These are phyloP conservation scores for Kwoniella shivajii DNA, from an alignment of 1,284 basidiomycete species.

Conservation along the genomic window DNA sequence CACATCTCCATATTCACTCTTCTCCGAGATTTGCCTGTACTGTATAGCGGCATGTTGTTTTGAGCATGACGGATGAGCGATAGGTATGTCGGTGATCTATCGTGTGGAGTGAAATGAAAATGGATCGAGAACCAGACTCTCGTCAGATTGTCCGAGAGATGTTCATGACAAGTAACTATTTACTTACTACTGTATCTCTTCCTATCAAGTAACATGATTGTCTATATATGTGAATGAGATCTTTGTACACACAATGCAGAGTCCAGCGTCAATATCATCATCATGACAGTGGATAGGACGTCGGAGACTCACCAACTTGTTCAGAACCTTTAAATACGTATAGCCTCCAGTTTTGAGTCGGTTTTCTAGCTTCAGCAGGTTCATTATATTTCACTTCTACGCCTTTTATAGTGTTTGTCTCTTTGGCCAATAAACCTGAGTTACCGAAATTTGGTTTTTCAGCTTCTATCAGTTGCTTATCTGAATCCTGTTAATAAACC, in stretches of 20 bases:
- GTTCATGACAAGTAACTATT: too few relatives aligned
- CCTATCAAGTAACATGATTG: constrained; percentile 96
- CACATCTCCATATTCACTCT: constrained; percentile 81
- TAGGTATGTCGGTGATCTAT: constrained; percentile 74
- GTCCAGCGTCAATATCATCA: neutral
- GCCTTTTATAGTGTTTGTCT: constrained; percentile 84
- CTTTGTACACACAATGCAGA: constrained; percentile 54
- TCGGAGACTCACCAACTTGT: constrained; percentile 74
- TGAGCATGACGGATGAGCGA: constrained; percentile 95
- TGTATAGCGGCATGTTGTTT: constrained; percentile 99
- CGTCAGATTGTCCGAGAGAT: too few relatives aligned
- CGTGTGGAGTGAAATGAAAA: neutral
- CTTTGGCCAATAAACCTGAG: constrained; percentile 90
- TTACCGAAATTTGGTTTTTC: constrained; percentile 78
- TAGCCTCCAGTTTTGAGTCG: constrained; percentile 82
- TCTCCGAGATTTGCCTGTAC: constrained; percentile 80
- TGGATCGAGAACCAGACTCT: neutral
- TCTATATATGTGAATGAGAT: constrained; percentile 82
- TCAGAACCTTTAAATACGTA: constrained; percentile 97
- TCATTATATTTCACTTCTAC: constrained; percentile 98
- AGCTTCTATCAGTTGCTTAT: constrained; percentile 25
- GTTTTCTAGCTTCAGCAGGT: constrained; percentile 95
- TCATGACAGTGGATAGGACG: neutral
- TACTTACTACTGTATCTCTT: constrained; percentile 73
- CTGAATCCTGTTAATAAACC: constrained; percentile 7